Evolutionary conservation across 208 protist genomes (phyloP), one percentile per base, ranked within the genome.

Genomic region (Trypanosoma cruzi): DNA sequence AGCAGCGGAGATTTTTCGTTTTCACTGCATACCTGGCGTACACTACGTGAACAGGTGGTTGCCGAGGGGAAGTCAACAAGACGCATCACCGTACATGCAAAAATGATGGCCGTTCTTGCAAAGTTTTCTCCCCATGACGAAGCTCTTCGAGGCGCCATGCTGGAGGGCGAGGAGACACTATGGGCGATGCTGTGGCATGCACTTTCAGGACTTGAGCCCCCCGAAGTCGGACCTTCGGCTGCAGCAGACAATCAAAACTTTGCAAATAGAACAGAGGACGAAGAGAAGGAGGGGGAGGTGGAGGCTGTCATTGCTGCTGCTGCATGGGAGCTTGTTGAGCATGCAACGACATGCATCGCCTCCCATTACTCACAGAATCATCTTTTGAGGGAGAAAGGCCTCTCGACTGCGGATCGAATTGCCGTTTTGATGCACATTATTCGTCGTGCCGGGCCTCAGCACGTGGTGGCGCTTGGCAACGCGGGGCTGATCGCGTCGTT

Each of bases 401-500:
- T 75, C 11, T 24, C 22, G 11, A 11, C 22, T 14, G 50, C 48
- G 18, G 46, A 58, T 13, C 70, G 63, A 36, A 59, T 75, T 58
- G 16, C 22, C 32, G 8, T 50, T n/a, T 36, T 75, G 37, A 40
- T 75, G 26, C 70, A 48, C 14, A 63, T 75, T 52, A 57, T 75
- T 34, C 53, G 59, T 10, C 14, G 6, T 26, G 61, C 60, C n/a
- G 48, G 56, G 1, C 44, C 34, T 14, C 14, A 64, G 1, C 61
- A 64, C 56, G 16, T 64, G 24, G 64, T 85, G 24, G 57, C 72
- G 10, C 42, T 81, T 7, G 80, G 80, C 2, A 82, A 81, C 44
- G 76, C 80, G 40, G 74, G 71, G 3, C 55, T 85, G 28, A 64
- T 81, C 2, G 22, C 65, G 13, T 71, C 75, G 18, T 56, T 68